A percentile compares a stretch with the other conserved stretches of the same genome.
Conservation (phyloP, 192 early-diverging fungal species). For the Coemansia erecta region DNA sequence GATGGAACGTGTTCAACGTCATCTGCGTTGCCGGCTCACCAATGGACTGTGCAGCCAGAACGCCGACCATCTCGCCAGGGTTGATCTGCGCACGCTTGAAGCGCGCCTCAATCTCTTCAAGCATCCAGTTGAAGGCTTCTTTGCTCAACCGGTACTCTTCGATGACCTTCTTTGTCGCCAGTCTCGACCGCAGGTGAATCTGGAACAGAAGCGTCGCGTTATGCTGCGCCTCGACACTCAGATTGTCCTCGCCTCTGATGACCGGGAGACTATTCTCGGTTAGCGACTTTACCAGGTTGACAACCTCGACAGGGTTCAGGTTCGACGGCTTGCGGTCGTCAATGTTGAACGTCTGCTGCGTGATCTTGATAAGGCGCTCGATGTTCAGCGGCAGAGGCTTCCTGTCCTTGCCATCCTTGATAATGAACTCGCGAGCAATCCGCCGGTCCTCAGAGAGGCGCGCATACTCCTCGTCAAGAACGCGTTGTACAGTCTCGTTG, state of each 20-base stretch:
- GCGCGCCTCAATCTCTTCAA: conserved; percentile 89
- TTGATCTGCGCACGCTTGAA: conserved; percentile 90
- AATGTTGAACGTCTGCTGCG: conserved; percentile 85
- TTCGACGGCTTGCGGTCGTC: conserved; percentile 77
- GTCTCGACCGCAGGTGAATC: conserved; percentile 75
- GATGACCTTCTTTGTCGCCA: conserved; percentile 82
- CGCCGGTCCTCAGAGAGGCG: conserved; percentile 76
- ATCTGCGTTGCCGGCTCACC: conserved; percentile 99
- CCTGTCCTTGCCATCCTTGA: conserved; percentile 66
- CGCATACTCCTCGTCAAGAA: conserved; percentile 79
- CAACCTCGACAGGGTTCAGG: conserved; percentile 79
- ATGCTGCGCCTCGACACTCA: conserved; percentile 81
- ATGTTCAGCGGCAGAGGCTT: conserved; percentile 94
- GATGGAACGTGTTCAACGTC: conserved; percentile 99
- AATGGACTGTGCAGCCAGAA: conserved; percentile 96
- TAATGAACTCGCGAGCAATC: conserved; percentile 75
- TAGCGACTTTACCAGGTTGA: conserved; percentile 71
- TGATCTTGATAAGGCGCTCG: conserved; percentile 83
- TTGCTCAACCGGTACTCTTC: conserved; percentile 85
- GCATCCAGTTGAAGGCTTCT: conserved; percentile 90
- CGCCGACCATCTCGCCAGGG: conserved; percentile 98
- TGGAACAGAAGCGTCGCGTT: conserved; percentile 95
- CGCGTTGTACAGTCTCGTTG: conserved; percentile 63
- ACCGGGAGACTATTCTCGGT: conserved; percentile 67
- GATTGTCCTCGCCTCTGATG: conserved; percentile 83